A percentile compares a stretch with the other conserved stretches of the same genome.
Evolutionary conservation across 371 early-diverging fungal genomes (phyloP).

Genomic region (Rhizopus sp.): DNA sequence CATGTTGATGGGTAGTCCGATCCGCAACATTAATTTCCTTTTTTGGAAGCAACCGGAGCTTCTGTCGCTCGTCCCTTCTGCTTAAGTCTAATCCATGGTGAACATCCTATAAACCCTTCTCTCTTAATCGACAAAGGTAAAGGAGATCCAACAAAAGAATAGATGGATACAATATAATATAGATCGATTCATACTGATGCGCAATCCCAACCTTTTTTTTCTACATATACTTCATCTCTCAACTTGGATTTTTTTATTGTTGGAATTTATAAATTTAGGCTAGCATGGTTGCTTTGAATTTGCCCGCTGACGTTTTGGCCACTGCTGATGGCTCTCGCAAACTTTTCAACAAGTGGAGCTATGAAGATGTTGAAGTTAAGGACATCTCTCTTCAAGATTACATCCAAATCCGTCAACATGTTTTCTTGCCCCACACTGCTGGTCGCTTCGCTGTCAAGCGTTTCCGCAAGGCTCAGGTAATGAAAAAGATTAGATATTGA

Average conservation of each 20-base stretch:
- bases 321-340: slow-evolving; percentile 68
- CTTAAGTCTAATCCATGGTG: slow-evolving; percentile 11
- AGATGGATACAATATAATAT: neutral
- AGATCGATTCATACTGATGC: slow-evolving; percentile 5
- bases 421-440: slow-evolving; percentile 98
- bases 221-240: neutral
- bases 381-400: slow-evolving; percentile 96
- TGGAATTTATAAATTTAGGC: slow-evolving; percentile 15
- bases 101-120: slow-evolving; percentile 13
- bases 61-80: neutral
- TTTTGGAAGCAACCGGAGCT: neutral
- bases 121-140: slow-evolving; percentile 29
- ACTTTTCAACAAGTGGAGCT: slow-evolving; percentile 96
- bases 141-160: neutral
- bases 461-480: slow-evolving; percentile 97
- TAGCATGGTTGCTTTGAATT: slow-evolving; percentile 64
- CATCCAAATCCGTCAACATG: slow-evolving; percentile 91
- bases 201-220: neutral
- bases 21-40: neutral
- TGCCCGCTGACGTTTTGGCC: slow-evolving; percentile 66
- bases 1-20: no score
- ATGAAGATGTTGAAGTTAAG: slow-evolving; percentile 94
- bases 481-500: neutral
- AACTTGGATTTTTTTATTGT: slow-evolving; percentile 16
- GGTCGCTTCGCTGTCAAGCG: slow-evolving; percentile 97